Evolutionary conservation across 129 eudicot genomes (phyloP).

Genomic region (Cynara cardunculus): DNA sequence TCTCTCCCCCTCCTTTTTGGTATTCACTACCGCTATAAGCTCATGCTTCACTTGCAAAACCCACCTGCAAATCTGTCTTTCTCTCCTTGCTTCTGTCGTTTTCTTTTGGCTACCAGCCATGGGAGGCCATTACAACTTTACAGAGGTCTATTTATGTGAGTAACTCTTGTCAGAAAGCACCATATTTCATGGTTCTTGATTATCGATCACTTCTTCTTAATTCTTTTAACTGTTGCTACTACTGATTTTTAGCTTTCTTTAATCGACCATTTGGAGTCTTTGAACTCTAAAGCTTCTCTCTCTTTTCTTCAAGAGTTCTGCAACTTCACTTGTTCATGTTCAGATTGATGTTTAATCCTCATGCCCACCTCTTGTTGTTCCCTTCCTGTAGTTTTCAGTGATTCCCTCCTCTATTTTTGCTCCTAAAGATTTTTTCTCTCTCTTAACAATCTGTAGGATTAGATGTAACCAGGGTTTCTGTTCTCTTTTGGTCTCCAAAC

Average conservation of each 20-base stretch:
- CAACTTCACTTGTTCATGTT: no score
- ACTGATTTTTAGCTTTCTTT: no score
- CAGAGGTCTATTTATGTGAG: neutral
- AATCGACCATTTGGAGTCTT: no score
- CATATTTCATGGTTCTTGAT: neutral
- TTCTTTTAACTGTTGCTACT: neutral
- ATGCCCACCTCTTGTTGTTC: no score
- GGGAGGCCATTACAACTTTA: neutral
- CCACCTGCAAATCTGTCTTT: constrained; percentile 41
- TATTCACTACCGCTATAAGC: constrained; percentile 39
- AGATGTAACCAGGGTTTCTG: neutral
- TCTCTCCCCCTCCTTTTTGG: constrained; percentile 12
- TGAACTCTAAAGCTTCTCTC: no score
- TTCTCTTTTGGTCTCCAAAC: neutral
- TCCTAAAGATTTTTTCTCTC: no score
- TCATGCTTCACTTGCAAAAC: constrained; percentile 32
- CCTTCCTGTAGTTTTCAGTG: no score
- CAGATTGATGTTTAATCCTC: no score
- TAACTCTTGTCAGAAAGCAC: neutral
- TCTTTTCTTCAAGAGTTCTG: no score
- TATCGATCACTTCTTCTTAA: neutral
- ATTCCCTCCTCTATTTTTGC: no score
- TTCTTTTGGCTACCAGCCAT: neutral
- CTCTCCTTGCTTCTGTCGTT: neutral
- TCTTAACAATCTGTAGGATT: no score